Conservation (phyloP, 805 yeast genomes). For the Lachancea meyersii region DNA sequence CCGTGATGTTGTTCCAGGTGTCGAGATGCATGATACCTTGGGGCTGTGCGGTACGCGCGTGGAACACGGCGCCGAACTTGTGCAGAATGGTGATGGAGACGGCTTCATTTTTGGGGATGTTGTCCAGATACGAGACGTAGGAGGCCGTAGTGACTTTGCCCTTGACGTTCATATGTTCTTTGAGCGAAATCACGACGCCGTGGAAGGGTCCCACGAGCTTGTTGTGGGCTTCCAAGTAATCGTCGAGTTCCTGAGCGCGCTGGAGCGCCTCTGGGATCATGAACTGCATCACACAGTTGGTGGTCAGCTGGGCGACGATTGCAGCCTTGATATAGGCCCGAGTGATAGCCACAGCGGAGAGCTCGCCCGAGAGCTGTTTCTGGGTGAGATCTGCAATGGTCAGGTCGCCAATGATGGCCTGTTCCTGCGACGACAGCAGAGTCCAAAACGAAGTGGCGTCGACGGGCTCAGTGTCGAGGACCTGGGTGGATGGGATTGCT, state of each 20-base stretch:
- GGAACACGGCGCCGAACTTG: conserved; percentile 54
- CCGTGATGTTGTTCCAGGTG: conserved; percentile 53
- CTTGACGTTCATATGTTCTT: conserved; percentile 54
- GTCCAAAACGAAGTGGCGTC: conserved; percentile 17
- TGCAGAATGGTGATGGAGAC: conserved; percentile 42
- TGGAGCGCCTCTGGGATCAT: conserved; percentile 57
- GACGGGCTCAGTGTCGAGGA: conserved; percentile 21
- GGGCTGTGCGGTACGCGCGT: conserved; percentile 62
- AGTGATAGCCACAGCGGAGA: conserved; percentile 46
- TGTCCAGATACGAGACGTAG: conserved; percentile 47
- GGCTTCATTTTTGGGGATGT: conserved; percentile 43
- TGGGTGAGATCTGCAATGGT: conserved; percentile 37
- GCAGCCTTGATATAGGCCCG: conserved; percentile 64
- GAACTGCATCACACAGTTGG: conserved; percentile 55
- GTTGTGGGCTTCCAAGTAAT: conserved; percentile 42
- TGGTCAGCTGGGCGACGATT: conserved; percentile 55
- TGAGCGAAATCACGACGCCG: conserved; percentile 62
- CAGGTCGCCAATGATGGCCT: conserved; percentile 38
- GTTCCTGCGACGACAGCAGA: conserved; percentile 32
- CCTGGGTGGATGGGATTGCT: conserved; percentile 17
- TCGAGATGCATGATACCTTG: conserved; percentile 66
- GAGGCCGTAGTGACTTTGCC: conserved; percentile 55
- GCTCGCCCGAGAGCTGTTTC: conserved; percentile 42
- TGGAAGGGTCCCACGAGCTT: conserved; percentile 59
- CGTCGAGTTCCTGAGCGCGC: conserved; percentile 54